These are phyloP conservation scores for Agaricales sp. DNA, from an alignment of 1,284 basidiomycete genomes.

Conservation along the genomic window DNA sequence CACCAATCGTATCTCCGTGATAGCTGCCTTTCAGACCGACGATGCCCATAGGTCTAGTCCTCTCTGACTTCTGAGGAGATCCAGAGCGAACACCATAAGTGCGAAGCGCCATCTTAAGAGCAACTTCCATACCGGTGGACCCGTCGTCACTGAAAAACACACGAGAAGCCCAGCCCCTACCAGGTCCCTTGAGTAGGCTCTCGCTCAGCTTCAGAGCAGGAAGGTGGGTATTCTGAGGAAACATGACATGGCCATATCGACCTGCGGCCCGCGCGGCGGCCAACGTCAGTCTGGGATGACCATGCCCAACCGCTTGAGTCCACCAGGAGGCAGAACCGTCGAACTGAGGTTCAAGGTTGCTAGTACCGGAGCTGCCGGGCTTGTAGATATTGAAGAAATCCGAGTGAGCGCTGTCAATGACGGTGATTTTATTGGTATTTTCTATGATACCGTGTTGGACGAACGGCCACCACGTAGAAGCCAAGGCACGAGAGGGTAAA, in stretches of 20 bases:
- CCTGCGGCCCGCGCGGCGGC: slow-evolving; percentile 88
- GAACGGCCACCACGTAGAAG: slow-evolving; percentile 95
- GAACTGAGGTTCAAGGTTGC: slow-evolving; percentile 60
- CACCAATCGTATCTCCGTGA: slow-evolving; percentile 96
- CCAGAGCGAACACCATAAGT: slow-evolving; percentile 44
- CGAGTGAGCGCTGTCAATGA: slow-evolving; percentile 85
- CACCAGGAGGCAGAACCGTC: slow-evolving; percentile 98
- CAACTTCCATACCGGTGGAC: slow-evolving; percentile 93
- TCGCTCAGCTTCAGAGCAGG: slow-evolving; percentile 81
- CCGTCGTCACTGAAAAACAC: slow-evolving; percentile 95
- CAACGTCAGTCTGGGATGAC: slow-evolving; percentile 64
- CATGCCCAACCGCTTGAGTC: slow-evolving; percentile 92
- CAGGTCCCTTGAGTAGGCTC: slow-evolving; percentile 62
- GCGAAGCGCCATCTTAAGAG: slow-evolving; percentile 93
- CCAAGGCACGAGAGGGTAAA: slow-evolving; percentile 71
- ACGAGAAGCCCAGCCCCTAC: slow-evolving; percentile 81
- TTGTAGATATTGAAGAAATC: slow-evolving; percentile 78
- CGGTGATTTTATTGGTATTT: slow-evolving; percentile 65
- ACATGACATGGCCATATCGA: slow-evolving; percentile 95
- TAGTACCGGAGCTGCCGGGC: slow-evolving; percentile 11
- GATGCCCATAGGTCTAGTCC: slow-evolving; percentile 58
- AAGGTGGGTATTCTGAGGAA: slow-evolving; percentile 80
- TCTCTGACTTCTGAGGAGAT: slow-evolving; percentile 23
- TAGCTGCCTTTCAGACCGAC: slow-evolving; percentile 90
- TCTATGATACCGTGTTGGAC: slow-evolving; percentile 81